A percentile compares a stretch with the other conserved stretches of the same genome.
Conservation (phyloP, 176 grass and related monocot species). For the Phyllostachys edulis region DNA sequence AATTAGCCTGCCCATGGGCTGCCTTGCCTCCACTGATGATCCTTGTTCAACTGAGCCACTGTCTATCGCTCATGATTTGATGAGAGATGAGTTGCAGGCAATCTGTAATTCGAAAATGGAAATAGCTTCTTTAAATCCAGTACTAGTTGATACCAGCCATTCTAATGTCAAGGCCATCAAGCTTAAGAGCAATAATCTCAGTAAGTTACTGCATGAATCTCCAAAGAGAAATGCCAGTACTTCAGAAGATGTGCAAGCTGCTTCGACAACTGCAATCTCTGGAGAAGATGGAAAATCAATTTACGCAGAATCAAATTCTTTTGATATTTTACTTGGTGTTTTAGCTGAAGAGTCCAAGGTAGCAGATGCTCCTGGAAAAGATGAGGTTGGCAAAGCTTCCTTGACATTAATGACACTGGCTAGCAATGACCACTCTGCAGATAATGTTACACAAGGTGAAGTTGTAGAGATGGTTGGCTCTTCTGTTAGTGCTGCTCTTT, state of each 20-base stretch:
- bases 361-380: slow-evolving; percentile 34
- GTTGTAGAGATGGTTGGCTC: slow-evolving; percentile 9
- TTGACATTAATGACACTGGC: slow-evolving; percentile 37
- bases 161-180: not conserved
- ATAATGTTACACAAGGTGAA: slow-evolving; percentile 17
- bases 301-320: slow-evolving; percentile 19
- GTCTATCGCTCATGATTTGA: slow-evolving; percentile 1
- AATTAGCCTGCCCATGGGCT: not conserved
- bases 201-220: slow-evolving; percentile 20
- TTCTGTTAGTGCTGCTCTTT: not conserved
- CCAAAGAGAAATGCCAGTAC: not conserved
- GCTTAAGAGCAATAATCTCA: not conserved
- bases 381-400: slow-evolving; percentile 43
- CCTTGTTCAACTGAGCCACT: not conserved
- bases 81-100: not conserved
- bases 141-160: not conserved
- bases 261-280: not conserved
- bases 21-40: slow-evolving; percentile 17
- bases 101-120: not conserved
- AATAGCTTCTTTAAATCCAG: not conserved
- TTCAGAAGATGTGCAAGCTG: not conserved
- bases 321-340: slow-evolving; percentile 60
- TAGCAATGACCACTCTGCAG: slow-evolving; percentile 31
- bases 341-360: slow-evolving; percentile 42
- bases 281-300: slow-evolving; percentile 13